Conservation (phyloP, 768 basidiomycete genomes). For the Xerocomus brunneocitrinus region DNA sequence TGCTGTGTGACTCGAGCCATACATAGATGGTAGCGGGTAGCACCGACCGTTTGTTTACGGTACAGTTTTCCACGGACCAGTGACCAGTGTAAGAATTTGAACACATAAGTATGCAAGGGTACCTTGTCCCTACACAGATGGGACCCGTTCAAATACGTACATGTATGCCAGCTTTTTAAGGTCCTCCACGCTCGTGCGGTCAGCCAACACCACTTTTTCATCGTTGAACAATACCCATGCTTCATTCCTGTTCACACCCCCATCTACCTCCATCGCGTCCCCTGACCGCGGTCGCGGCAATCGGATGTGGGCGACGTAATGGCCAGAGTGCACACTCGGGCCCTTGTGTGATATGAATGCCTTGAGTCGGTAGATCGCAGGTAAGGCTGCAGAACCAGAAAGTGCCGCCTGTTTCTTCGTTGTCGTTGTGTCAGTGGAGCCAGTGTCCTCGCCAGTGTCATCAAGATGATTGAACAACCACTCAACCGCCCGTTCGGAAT, state of each 20-base stretch:
- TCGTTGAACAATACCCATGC: constrained; percentile 92
- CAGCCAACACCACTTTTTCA: constrained; percentile 91
- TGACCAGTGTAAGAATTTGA: neutral
- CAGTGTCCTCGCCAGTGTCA: constrained; percentile 63
- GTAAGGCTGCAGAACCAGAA: constrained; percentile 56
- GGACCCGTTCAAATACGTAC: constrained; percentile 75
- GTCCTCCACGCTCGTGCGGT: constrained; percentile 72
- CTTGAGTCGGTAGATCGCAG: constrained; percentile 76
- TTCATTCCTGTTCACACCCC: constrained; percentile 33
- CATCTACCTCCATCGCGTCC: constrained; percentile 28
- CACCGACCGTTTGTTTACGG: too few relatives aligned
- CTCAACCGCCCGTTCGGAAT: constrained; percentile 84
- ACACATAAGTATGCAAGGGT: neutral
- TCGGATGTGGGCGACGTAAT: constrained; percentile 83
- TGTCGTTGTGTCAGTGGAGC: constrained; percentile 21
- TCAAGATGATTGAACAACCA: constrained; percentile 96
- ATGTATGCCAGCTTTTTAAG: constrained; percentile 87
- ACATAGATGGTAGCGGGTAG: neutral
- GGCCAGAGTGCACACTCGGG: constrained; percentile 90
- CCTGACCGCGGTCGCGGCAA: constrained; percentile 4
- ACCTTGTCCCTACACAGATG: neutral
- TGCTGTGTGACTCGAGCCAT: constrained; percentile 15
- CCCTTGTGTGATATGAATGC: constrained; percentile 98
- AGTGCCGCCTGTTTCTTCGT: constrained; percentile 17
- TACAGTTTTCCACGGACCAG: too few relatives aligned